Evolutionary conservation across 1,284 basidiomycete genomes (phyloP).

Genomic region (Cryptococcus wingfieldii): DNA sequence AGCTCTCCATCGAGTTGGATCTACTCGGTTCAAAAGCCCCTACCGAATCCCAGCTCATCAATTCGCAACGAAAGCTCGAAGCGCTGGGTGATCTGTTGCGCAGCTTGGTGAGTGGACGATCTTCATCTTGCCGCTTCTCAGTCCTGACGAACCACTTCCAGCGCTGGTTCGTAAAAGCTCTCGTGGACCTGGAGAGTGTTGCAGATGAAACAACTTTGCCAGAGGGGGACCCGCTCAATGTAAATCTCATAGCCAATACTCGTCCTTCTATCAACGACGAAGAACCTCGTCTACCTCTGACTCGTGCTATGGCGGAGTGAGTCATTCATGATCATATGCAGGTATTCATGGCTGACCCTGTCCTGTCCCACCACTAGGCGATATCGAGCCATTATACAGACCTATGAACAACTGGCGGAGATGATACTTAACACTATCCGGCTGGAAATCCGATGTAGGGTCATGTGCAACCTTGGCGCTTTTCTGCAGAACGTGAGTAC

Average conservation of each 20-base stretch:
- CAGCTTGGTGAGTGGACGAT: slow-evolving; percentile 65
- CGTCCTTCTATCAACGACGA: slow-evolving; percentile 39
- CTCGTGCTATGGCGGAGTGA: slow-evolving; percentile 79
- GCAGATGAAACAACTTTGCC: slow-evolving; percentile 59
- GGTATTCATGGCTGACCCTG: slow-evolving; percentile 3
- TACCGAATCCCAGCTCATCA: slow-evolving; percentile 65
- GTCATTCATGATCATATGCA: slow-evolving; percentile 37
- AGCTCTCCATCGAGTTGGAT: slow-evolving; percentile 68
- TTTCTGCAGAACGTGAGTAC: slow-evolving; percentile 65
- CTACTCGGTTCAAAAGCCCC: slow-evolving; percentile 59
- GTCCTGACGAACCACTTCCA: slow-evolving; percentile 33
- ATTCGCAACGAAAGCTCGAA: slow-evolving; percentile 68
- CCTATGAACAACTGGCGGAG: slow-evolving; percentile 81
- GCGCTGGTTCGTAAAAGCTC: slow-evolving; percentile 74
- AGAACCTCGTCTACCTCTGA: slow-evolving; percentile 67
- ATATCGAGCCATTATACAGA: slow-evolving; percentile 81
- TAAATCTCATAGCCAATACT: slow-evolving; percentile 20
- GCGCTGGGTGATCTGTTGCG: slow-evolving; percentile 76
- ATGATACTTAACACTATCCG: slow-evolving; percentile 84
- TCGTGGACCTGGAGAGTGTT: slow-evolving; percentile 62
- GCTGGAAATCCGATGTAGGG: slow-evolving; percentile 80
- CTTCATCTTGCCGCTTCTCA: background rate
- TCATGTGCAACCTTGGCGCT: slow-evolving; percentile 74
- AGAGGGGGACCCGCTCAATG: slow-evolving; percentile 48
- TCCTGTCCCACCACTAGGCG: slow-evolving; percentile 55